Evolutionary conservation across 2,329 filamentous ascomycete genomes (phyloP), one percentile per base, ranked within the genome.

Genomic region (Plenodomus lindquistii): DNA sequence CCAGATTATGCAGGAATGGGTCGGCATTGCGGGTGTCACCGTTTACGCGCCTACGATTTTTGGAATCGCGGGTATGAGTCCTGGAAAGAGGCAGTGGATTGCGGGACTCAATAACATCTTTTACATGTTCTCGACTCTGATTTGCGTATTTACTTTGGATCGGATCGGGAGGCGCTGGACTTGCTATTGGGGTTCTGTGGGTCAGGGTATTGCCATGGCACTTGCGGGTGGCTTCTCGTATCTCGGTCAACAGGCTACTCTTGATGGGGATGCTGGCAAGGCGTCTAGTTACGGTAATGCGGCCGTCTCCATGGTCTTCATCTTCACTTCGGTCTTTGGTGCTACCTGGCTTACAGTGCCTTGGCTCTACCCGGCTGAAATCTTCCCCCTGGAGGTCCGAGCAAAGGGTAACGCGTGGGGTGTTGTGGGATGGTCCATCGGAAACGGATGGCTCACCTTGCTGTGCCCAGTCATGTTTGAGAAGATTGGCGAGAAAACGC

Each of bases 351-450:
- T 85, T 2, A 82, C 79, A 0, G 78, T 82, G 0, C 77, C 78
- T 0, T 73, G 73, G 80, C 70, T 88, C 0, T 87, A 87, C 46
- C 85, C 85, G 0, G 85, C 87, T 1, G 87, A 91, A 64, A 90
- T 90, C 46, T 91, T 89, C 60, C 86, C 87, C 0, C 71, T 89
- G 0, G 81, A 86, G 50, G 80, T 89, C 0, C 81, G 88, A 18
- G 87, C 88, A 1, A 86, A 87, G 58, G 88, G 87, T 5, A 91
- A 90, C 51, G 86, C 87, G 1, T 90, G 84, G 81, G 87, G 88
- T 17, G 87, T 91, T 0, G 81, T 89, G 0, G 87, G 88, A 0
- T 91, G 87, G 88, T 83, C 79, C 13, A 88, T 91, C 42, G 87
- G 88, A 0, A 89, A 89, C 55, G 86, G 86, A 15, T 88, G 85